A percentile compares a stretch with the other conserved stretches of the same genome.
Conservation (phyloP, 345 rosid genomes). For the Eucalyptus dawsonii region DNA sequence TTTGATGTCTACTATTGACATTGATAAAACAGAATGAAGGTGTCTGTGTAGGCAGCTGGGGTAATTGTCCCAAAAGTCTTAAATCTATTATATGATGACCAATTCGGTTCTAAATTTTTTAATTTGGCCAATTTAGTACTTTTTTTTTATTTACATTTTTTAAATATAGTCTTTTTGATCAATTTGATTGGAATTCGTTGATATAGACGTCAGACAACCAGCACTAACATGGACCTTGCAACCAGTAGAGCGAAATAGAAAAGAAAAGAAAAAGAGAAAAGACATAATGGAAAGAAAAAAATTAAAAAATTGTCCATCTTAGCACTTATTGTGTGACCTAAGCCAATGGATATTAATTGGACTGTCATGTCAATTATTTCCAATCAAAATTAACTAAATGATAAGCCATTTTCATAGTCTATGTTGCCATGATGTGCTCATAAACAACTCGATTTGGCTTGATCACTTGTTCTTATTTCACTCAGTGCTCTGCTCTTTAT, state of each 20-base stretch:
- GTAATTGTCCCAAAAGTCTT: background rate
- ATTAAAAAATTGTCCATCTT: background rate
- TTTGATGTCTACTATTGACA: background rate
- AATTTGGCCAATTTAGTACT: too few relatives aligned
- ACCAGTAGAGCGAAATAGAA: background rate
- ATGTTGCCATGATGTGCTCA: background rate
- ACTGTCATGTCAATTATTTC: too few relatives aligned
- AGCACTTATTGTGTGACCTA: background rate
- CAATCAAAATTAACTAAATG: too few relatives aligned
- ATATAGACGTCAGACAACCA: rapidly evolving
- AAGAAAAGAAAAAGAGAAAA: background rate
- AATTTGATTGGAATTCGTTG: too few relatives aligned
- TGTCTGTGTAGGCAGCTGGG: background rate
- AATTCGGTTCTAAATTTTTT: too few relatives aligned
- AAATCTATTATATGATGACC: background rate
- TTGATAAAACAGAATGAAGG: background rate
- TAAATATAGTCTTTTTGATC: too few relatives aligned
- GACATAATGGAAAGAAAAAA: too few relatives aligned
- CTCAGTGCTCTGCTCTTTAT: background rate
- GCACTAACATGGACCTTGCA: background rate
- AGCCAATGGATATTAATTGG: too few relatives aligned
- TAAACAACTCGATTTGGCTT: background rate
- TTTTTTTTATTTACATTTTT: too few relatives aligned
- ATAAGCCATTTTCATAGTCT: background rate
- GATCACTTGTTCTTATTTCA: background rate